phyloP scores from a whole-genome alignment of 768 basidiomycete genomes.

The Rhodotorula paludigena region DNA sequence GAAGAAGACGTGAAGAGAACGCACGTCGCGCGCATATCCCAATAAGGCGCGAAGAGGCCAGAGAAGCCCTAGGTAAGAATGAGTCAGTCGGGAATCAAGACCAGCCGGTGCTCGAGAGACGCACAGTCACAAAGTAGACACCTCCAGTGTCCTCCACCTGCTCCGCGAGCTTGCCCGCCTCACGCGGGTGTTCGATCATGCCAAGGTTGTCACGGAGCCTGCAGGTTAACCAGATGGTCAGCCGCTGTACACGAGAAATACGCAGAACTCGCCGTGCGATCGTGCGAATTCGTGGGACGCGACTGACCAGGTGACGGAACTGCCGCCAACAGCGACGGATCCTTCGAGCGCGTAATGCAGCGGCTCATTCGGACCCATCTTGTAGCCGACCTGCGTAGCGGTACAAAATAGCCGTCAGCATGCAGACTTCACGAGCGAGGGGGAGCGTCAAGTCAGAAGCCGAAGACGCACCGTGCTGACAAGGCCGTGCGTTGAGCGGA shows the following conservation, averaged over 20 bases:
- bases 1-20: neutral
- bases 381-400: constrained; percentile 69
- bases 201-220: constrained; percentile 80
- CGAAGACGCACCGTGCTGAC: constrained; percentile 70
- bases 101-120: neutral
- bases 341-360: constrained; percentile 94
- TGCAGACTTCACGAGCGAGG: neutral
- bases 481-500: constrained; percentile 78
- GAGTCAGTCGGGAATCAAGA: too few relatives aligned
- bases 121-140: constrained; percentile 84
- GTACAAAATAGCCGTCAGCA: constrained; percentile 3
- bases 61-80: constrained; percentile 58
- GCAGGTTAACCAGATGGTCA: neutral
- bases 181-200: constrained; percentile 69
- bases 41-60: constrained; percentile 91
- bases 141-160: constrained; percentile 75
- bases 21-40: constrained; percentile 81
- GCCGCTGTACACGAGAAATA: too few relatives aligned
- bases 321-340: constrained; percentile 89
- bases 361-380: constrained; percentile 68
- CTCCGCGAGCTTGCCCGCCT: constrained; percentile 79
- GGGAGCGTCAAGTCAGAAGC: neutral
- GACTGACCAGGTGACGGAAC: constrained; percentile 77
- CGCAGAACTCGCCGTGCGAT: neutral
- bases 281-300: constrained; percentile 22